Base-by-base conservation (phyloP, 441 rosid genomes). In the Gossypium aridum region DNA sequence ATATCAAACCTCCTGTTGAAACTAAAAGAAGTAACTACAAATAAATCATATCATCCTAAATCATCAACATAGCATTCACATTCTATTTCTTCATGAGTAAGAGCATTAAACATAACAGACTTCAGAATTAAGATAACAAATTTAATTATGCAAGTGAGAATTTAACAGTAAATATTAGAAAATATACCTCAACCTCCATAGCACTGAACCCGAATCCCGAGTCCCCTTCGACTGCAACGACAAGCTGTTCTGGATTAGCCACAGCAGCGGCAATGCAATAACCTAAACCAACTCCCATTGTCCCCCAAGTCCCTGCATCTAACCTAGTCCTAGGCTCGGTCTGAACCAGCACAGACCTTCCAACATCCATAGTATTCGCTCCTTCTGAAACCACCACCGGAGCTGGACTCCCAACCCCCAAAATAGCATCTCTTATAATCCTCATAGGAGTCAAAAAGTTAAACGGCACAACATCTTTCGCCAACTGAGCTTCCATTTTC, bases 241-340 rank as follows among this genome's bases (percentile, higher is more conserved):
- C 94, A 72, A 95, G 93, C 53, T 90, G 80, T 22, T 88, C 89
- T 73, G 98, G 98, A 70, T 79, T 89, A 78, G 97, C 98, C 80
- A 88, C 88, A 10, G 97, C 96, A 85, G 98, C 97, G 13, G 99
- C 99, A 76, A 95, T 87, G 82, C 98, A 95, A 81, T 92, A 95
- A 10, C 98, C 99, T 82, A 95, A 81, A 64, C 99, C 99, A 78
- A 95, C 97, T 47, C 99, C 98, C 99, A 95, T 95, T 25, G 99
- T 92, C 25, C 99, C 99, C 97, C 98, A 92, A 69, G 99, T 91
- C 68, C 99, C 99, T 53, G 98, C 99, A 91, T 95, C 99, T 86
- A 95, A 82, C 87, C 97, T 86, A 37, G 94, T 89, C 83, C 99
- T 89, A 1, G 99, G 96, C 86, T 95, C 98, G 1, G 88, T 91